Evolutionary conservation across 1,139 yeast genomes (phyloP).

Genomic region (Entelexis sorbosivorans): DNA sequence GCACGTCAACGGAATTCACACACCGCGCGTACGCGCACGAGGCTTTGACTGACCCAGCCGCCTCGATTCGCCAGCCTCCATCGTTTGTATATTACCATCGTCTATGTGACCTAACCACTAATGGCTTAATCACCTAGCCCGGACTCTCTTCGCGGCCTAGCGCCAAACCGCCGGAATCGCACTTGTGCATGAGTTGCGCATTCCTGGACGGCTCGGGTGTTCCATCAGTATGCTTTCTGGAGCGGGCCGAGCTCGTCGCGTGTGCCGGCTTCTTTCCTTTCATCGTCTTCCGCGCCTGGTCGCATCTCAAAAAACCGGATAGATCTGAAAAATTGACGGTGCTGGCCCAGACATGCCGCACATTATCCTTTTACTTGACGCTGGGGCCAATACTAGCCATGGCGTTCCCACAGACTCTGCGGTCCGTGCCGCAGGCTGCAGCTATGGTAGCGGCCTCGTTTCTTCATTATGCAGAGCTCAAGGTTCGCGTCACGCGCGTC

Average conservation of each 20-base stretch:
- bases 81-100: no score
- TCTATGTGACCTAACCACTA: neutral
- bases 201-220: neutral
- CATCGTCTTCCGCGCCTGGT: neutral
- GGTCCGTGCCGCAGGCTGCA: neutral
- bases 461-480: conserved; percentile 4
- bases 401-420: neutral
- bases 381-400: no score
- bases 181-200: neutral
- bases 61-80: no score
- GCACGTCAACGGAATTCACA: no score
- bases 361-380: neutral
- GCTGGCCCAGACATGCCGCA: neutral
- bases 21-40: no score
- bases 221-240: neutral
- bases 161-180: no score
- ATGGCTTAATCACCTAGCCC: neutral
- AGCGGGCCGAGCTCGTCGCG: neutral
- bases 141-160: no score
- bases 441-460: neutral
- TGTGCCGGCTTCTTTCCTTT: neutral
- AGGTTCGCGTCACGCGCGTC: neutral
- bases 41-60: no score
- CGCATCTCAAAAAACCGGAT: neutral
- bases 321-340: neutral